These are phyloP conservation scores for Paramyrothecium sp. DNA, from an alignment of 2,329 filamentous ascomycete species.

Conservation along the genomic window DNA sequence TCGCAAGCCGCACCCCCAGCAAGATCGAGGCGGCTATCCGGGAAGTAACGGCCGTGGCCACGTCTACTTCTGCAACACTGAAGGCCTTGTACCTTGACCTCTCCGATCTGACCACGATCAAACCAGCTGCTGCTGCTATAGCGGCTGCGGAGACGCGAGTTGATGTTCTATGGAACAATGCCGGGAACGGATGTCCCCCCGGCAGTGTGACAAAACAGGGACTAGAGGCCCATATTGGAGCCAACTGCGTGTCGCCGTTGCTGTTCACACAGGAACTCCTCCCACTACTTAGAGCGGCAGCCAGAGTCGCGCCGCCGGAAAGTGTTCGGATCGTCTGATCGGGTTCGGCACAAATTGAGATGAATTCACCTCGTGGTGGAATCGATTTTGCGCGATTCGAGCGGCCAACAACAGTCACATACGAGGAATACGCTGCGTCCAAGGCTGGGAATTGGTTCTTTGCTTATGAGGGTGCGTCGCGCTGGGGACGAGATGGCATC, in stretches of 20 bases:
- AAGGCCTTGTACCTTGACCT: slow-evolving; percentile 39
- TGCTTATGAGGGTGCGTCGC: too few species aligned
- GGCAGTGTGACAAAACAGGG: slow-evolving; percentile 20
- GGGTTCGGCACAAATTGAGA: slow-evolving; percentile 24
- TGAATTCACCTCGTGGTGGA: slow-evolving; percentile 20
- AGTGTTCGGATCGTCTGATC: slow-evolving; percentile 31
- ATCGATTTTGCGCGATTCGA: slow-evolving; percentile 23
- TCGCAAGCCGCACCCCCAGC: slow-evolving; percentile 48
- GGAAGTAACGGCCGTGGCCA: too few species aligned
- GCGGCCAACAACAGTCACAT: slow-evolving; percentile 15
- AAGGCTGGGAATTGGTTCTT: too few species aligned
- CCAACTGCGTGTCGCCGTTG: slow-evolving; percentile 30
- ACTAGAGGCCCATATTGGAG: slow-evolving; percentile 29
- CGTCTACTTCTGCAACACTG: too few species aligned
- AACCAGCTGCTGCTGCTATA: slow-evolving; percentile 33
- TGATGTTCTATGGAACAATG: slow-evolving; percentile 42
- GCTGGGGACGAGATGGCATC: too few species aligned
- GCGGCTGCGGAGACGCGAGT: slow-evolving; percentile 32
- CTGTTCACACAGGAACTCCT: slow-evolving; percentile 31
- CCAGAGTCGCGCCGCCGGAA: slow-evolving; percentile 11
- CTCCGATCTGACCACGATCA: slow-evolving; percentile 38
- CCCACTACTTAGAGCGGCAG: slow-evolving; percentile 28
- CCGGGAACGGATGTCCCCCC: slow-evolving; percentile 13
- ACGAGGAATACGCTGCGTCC: slow-evolving; percentile 26
- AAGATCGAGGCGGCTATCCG: too few species aligned